A percentile compares a stretch with the other conserved stretches of the same genome.
Evolutionary conservation across 176 grass and related monocot genomes (phyloP).

Genomic region (sorghum (Sorghum bicolor)): Sorghum_bicolor_NCBIv3 NC_012873.2:63146501-63147000

Average conservation of each 20-base stretch:
- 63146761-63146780: not conserved
- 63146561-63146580: not conserved
- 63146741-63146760: not conserved
- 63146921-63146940: constrained; percentile 96
- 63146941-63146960: constrained; percentile 95
- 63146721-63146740: not conserved
- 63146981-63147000: constrained; percentile 91
- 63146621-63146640: not conserved
- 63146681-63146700: not conserved
- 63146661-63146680: not conserved
- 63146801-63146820: not conserved
- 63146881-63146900: constrained; percentile 94
- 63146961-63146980: constrained; percentile 94
- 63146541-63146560: not conserved
- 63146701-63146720: constrained; percentile 2
- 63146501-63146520: not conserved
- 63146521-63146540: not conserved
- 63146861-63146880: constrained; percentile 64
- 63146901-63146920: constrained; percentile 91
- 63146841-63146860: constrained; percentile 7
- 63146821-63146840: constrained; percentile 32
- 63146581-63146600: not conserved
- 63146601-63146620: not conserved
- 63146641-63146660: not conserved
- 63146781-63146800: not conserved